These are phyloP conservation scores for Eucalyptus sp. DNA, from an alignment of 345 rosid genomes.

Conservation along the genomic window DNA sequence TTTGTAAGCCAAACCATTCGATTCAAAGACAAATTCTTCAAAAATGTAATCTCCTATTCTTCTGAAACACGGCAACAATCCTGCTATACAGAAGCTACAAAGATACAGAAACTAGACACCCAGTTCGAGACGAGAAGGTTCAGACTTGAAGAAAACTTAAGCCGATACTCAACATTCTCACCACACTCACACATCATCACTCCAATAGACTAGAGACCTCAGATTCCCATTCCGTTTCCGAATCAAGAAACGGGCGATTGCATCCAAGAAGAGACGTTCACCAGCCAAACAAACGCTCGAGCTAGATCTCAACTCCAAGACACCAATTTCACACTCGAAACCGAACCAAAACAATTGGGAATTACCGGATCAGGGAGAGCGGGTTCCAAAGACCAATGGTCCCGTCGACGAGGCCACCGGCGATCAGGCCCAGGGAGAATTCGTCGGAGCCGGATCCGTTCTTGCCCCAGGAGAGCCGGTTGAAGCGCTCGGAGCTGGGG, in stretches of 20 bases:
- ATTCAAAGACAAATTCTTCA: neutral
- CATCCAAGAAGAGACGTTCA: neutral
- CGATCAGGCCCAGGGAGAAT: conserved; percentile 72
- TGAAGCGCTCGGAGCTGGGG: conserved; percentile 91
- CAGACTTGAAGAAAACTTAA: neutral
- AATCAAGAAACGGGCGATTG: neutral
- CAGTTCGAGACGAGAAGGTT: neutral
- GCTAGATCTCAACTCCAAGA: neutral
- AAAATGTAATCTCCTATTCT: neutral
- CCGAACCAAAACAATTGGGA: neutral
- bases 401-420: conserved; percentile 96
- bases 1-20: neutral
- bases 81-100: neutral
- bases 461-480: conserved; percentile 85
- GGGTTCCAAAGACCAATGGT: conserved; percentile 91
- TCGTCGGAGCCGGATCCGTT: conserved; percentile 82
- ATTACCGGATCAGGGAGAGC: conserved; percentile 58
- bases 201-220: neutral
- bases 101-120: neutral
- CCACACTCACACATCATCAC: neutral
- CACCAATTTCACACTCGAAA: neutral
- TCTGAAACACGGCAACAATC: neutral
- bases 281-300: neutral
- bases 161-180: neutral
- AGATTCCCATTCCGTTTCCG: neutral